Evolutionary conservation across 2,329 filamentous ascomycete species (phyloP), one percentile per base, ranked within the genome.

Genomic region (Verticillium zaregamsianum): DNA sequence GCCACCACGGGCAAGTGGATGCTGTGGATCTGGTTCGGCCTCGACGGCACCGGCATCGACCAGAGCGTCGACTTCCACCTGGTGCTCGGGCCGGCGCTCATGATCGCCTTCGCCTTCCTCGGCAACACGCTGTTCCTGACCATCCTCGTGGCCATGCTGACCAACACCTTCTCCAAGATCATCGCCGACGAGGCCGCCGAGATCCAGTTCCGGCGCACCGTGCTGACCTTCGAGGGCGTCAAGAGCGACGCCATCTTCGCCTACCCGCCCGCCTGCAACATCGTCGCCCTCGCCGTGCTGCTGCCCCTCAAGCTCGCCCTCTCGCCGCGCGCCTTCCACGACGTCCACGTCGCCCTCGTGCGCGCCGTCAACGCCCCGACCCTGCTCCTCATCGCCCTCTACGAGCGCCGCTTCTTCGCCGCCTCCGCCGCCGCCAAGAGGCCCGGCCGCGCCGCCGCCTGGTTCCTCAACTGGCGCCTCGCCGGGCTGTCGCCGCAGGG

Each of bases 11-110:
- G 87, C 55, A 93, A 93, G 74, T 96, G 92, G 92, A 94, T 96
- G 91, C 84, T 95, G 2, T 95, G 90, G 84, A 93, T 96, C 66
- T 96, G 92, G 92, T 95, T 96, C 70, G 92, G 92, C 2, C 84
- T 96, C 2, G 92, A 95, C 68, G 92, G 85, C 8, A 86, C 82
- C 3, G 86, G 86, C 9, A 86, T 89, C 55, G 80, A 86, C 57
- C 74, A 80, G 66, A 85, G 84, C 61, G 81, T 82, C 28, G 86
- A 91, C 62, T 92, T 95, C 70, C 91, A 96, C 75, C 86, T 86
- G 80, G 76, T 93, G 20, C 80, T 95, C 1, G 92, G 92, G 0
- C 92, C 92, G 0, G 82, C 86, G 2, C 77, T 95, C 31, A 95
- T 95, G 90, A 83, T 95, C 61, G 83, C 90, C 17, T 96, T 95